phyloP scores from a whole-genome alignment of 2,329 filamentous ascomycete species.

The Fusarium sp. region DNA sequence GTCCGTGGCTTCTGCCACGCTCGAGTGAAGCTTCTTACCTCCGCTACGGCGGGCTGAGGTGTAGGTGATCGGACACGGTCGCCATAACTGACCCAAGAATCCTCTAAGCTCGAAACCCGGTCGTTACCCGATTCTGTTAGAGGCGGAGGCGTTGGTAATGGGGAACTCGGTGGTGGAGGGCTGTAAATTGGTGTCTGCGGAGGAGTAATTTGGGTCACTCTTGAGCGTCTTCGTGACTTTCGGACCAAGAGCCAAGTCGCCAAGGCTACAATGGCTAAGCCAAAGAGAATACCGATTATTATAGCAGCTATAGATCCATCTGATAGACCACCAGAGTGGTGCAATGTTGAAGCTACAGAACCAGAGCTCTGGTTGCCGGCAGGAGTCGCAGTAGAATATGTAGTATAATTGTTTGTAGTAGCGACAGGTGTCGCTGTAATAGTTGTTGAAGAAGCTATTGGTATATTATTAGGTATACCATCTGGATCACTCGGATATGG shows the following conservation, averaged over 20 bases:
- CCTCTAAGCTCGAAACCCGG: not conserved
- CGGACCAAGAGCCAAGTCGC: constrained; percentile 21
- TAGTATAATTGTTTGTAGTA: not conserved
- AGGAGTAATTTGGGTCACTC: not conserved
- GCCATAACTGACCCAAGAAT: constrained; percentile 27
- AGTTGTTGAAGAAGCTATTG: not conserved
- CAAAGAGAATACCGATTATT: constrained; percentile 18
- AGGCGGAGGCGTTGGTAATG: not conserved
- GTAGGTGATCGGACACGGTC: constrained; percentile 36
- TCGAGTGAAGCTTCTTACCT: constrained; percentile 35
- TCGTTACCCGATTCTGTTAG: constrained; percentile 12
- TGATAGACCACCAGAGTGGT: not conserved
- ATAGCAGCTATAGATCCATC: constrained; percentile 32
- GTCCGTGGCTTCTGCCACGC: constrained; percentile 35
- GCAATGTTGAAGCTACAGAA: not conserved
- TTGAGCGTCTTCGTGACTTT: constrained; percentile 2
- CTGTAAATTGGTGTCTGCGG: not conserved
- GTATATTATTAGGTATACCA: not conserved
- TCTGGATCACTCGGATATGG: constrained; percentile 3
- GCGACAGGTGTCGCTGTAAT: not conserved
- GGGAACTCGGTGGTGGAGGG: not conserved
- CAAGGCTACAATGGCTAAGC: not conserved
- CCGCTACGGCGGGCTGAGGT: constrained; percentile 38
- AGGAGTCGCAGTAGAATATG: not conserved
- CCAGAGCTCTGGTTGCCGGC: not conserved